A percentile compares a stretch with the other conserved stretches of the same genome.
Evolutionary conservation across 495 filamentous ascomycete genomes (phyloP).

Genomic region (Penicillium crystallinum): DNA sequence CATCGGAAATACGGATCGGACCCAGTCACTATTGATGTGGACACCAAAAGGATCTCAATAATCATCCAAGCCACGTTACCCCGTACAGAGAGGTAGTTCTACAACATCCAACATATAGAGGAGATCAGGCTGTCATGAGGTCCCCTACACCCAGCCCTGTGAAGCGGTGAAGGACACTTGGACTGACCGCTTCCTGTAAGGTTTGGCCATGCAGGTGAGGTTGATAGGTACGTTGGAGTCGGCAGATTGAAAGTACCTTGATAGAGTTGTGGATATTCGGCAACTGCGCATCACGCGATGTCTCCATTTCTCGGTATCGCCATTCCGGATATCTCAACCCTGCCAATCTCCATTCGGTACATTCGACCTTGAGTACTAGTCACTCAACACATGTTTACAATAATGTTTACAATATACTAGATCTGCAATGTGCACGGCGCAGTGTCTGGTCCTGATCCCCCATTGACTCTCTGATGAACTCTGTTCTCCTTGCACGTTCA

Average conservation of each 20-base stretch:
- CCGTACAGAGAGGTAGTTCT: no score
- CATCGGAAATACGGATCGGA: background rate
- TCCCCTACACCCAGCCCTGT: slow-evolving; percentile 11
- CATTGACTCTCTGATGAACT: no score
- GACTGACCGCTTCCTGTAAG: slow-evolving; percentile 36
- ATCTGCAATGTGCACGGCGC: slow-evolving; percentile 17
- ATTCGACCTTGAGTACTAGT: background rate
- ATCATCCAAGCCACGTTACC: background rate
- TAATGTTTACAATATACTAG: background rate
- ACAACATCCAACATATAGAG: background rate
- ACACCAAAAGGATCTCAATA: background rate
- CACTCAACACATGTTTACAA: slow-evolving; percentile 1
- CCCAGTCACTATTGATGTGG: background rate
- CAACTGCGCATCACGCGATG: slow-evolving; percentile 8
- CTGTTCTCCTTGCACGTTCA: no score
- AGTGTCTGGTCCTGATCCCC: slow-evolving; percentile 3
- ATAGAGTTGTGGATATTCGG: slow-evolving; percentile 7
- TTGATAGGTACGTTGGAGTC: background rate
- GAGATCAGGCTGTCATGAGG: slow-evolving; percentile 11
- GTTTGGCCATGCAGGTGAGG: slow-evolving; percentile 30
- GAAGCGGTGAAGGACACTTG: slow-evolving; percentile 22
- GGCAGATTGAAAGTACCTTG: slow-evolving; percentile 2
- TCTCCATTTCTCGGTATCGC: background rate
- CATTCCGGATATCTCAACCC: background rate
- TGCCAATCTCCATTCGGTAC: background rate